Conservation (phyloP, 2,329 filamentous ascomycete species). For the Verticillium klebahnii region DNA sequence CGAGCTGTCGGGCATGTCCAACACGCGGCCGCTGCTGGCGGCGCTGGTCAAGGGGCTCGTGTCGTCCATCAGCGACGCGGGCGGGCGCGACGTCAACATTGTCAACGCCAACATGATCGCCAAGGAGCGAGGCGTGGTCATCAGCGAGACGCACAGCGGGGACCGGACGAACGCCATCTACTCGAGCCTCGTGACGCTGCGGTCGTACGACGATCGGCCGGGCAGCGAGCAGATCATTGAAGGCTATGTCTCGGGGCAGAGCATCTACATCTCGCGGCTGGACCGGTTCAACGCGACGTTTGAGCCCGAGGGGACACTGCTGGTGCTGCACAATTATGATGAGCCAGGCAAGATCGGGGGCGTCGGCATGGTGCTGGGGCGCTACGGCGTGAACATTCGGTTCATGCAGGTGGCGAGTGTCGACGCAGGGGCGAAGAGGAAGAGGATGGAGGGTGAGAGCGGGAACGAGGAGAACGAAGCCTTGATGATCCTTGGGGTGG, state of each 20-base stretch:
- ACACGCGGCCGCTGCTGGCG: constrained; percentile 74
- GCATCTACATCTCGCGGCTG: constrained; percentile 66
- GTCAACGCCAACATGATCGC: constrained; percentile 76
- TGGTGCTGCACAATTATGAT: constrained; percentile 81
- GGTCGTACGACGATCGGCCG: constrained; percentile 37
- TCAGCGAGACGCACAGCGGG: constrained; percentile 67
- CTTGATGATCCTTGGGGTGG: constrained; percentile 76
- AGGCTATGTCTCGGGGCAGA: constrained; percentile 61
- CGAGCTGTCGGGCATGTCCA: constrained; percentile 64
- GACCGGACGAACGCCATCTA: constrained; percentile 60
- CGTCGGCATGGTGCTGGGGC: constrained; percentile 67
- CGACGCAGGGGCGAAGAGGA: constrained; percentile 27
- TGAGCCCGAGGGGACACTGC: constrained; percentile 64
- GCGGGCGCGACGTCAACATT: constrained; percentile 70
- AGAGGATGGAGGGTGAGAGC: constrained; percentile 9
- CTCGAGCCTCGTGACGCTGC: constrained; percentile 66
- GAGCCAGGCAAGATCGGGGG: constrained; percentile 77
- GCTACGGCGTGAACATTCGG: constrained; percentile 69
- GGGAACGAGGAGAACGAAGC: constrained; percentile 55
- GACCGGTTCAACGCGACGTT: constrained; percentile 72
- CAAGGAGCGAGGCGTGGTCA: constrained; percentile 68
- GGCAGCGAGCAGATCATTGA: constrained; percentile 46
- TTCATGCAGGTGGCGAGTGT: constrained; percentile 71
- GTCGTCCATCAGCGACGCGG: constrained; percentile 60
- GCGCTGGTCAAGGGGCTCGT: constrained; percentile 75